Evolutionary conservation across 2,329 filamentous ascomycete species (phyloP).

Genomic region (Blastomyces parvus): DNA sequence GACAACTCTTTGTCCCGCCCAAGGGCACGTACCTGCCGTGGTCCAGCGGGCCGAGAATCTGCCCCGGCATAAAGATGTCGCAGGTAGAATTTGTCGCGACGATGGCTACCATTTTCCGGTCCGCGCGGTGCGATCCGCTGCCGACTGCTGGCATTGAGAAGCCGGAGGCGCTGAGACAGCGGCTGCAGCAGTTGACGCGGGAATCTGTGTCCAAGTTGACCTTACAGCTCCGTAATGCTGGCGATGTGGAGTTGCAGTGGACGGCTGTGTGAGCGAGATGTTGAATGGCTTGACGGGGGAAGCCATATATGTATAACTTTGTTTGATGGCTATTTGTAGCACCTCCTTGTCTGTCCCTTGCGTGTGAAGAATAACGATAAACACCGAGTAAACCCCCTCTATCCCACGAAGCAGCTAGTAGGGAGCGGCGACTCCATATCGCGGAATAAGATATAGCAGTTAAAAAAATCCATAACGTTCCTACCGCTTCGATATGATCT

Average conservation of each 20-base stretch:
- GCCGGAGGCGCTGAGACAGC: constrained; percentile 15
- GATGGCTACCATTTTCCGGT: constrained; percentile 34
- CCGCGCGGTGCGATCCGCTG: constrained; percentile 19
- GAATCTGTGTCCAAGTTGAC: constrained; percentile 23
- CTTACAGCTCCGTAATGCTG: constrained; percentile 24
- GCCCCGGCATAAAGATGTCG: constrained; percentile 47
- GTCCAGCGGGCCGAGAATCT: constrained; percentile 42
- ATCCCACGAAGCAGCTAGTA: background rate
- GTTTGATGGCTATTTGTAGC: no score
- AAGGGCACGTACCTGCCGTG: constrained; percentile 41
- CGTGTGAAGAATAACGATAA: background rate
- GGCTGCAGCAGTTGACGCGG: constrained; percentile 19
- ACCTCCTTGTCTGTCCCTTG: background rate
- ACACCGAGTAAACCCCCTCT: background rate
- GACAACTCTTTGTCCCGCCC: constrained; percentile 26
- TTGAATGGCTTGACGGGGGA: no score
- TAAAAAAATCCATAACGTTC: no score
- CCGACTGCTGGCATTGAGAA: constrained; percentile 16
- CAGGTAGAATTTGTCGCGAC: constrained; percentile 47
- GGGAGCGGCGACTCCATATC: background rate
- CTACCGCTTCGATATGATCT: no score
- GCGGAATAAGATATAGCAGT: background rate
- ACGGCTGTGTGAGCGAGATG: constrained; percentile 4
- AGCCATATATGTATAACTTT: background rate
- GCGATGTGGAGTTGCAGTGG: constrained; percentile 17